Conservation (phyloP, 2,329 filamentous ascomycete genomes). For the Periconia digitata region DNA sequence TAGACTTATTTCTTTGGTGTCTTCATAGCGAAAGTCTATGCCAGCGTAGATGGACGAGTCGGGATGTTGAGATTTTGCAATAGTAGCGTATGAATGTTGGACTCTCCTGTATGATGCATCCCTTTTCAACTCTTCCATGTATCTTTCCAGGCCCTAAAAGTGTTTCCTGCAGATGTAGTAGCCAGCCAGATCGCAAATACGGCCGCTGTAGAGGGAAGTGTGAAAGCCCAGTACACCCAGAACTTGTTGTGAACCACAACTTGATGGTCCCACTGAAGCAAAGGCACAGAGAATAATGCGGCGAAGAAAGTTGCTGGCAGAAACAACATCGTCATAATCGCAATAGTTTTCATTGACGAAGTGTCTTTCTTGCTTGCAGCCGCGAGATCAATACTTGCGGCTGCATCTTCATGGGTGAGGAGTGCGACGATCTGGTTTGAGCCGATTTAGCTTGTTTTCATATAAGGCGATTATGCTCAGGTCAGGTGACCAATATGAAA, state of each 20-base stretch:
- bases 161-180: no score
- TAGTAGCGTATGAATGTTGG: no score
- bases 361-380: not conserved
- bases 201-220: not conserved
- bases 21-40: no score
- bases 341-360: constrained; percentile 3
- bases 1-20: no score
- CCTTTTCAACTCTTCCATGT: no score
- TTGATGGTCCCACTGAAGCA: not conserved
- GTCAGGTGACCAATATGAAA: no score
- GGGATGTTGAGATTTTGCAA: no score
- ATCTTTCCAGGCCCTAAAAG: no score
- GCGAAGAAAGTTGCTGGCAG: constrained; percentile 2
- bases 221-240: not conserved
- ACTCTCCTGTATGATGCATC: no score
- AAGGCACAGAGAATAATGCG: not conserved
- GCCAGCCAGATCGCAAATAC: not conserved
- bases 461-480: no score
- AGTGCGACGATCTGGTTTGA: not conserved
- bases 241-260: not conserved
- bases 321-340: constrained; percentile 2
- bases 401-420: not conserved
- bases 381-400: not conserved
- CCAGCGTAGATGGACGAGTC: no score
- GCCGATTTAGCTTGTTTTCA: no score